Base-by-base conservation (phyloP, 129 eudicot genomes). In the Chrysanthemum makinoi region DNA sequence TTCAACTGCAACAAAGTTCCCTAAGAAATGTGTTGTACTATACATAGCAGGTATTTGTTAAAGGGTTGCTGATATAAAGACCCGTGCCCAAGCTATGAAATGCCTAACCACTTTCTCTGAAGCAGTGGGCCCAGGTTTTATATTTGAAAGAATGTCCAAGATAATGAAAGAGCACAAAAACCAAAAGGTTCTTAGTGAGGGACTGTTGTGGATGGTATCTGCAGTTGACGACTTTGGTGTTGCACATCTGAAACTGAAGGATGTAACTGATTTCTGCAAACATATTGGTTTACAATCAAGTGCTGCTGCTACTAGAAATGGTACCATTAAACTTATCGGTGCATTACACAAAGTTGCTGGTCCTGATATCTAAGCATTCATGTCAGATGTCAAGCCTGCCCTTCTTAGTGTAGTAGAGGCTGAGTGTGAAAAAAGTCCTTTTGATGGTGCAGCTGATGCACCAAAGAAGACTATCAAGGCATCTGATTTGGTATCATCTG, bases 221-320 rank as follows among this genome's bases (percentile, higher is more conserved):
- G n/a, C n/a, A n/a, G n/a, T n/a, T n/a, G n/a, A n/a, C n/a, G n/a
- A n/a, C n/a, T n/a, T n/a, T n/a, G n/a, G n/a, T n/a, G n/a, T n/a
- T 61, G 74, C 94, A 65, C 86, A 73, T 80, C 56, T 95, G 69
- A 95, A 95, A 81, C 66, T 95, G 66, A 95, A 95, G 96, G 99
- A 95, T 75, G 74, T 95, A 71, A 90, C 90, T 79, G 99, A 95
- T 80, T 95, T 95, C 81, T 90, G 99, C 91, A 95, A 95, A 85
- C 97, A 95, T 65, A 81, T 84, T 50, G 99, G 99, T 55, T 75
- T 95, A 76, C 99, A 90, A 66, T 95, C 99, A 52, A 95, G 99
- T 95, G 96, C 97, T 64, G 94, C 99, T 72, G 99, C 99, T 61
- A 95, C 99, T 33, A 86, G 99, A 81, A 95, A 95, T 86, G 85